Evolutionary conservation across 1,139 yeast species (phyloP).

Genomic region (Hyphopichia burtonii): DNA sequence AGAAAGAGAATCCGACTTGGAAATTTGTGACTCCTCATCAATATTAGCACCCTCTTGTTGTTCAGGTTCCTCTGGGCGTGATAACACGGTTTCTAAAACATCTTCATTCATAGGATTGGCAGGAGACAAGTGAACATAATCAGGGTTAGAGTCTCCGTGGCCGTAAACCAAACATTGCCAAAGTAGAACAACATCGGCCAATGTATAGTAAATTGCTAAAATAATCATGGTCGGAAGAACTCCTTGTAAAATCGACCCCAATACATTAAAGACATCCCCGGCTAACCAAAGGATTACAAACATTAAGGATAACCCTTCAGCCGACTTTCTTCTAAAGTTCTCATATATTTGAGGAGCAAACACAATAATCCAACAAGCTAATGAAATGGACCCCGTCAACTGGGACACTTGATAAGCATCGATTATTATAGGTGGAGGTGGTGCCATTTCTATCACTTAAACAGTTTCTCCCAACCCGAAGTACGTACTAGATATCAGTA

Average conservation of each 20-base stretch:
- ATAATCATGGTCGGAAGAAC: conserved; percentile 91
- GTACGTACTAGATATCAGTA: too few relatives aligned
- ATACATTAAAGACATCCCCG: conserved; percentile 88
- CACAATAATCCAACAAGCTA: conserved; percentile 97
- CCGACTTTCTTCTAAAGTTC: conserved; percentile 75
- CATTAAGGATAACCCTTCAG: conserved; percentile 81
- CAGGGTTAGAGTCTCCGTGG: conserved; percentile 51
- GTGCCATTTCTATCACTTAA: conserved; percentile 37
- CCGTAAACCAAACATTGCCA: conserved; percentile 79
- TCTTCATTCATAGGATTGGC: conserved; percentile 82
- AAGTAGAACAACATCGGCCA: conserved; percentile 81
- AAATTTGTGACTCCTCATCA: conserved; percentile 7
- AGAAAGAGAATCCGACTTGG: conserved; percentile 12
- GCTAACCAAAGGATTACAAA: conserved; percentile 84
- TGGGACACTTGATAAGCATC: conserved; percentile 84
- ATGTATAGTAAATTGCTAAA: conserved; percentile 84
- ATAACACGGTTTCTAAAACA: conserved; percentile 57
- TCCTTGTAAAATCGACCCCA: conserved; percentile 85
- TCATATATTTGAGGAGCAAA: conserved; percentile 97
- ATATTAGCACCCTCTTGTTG: neutral
- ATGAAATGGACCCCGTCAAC: conserved; percentile 85
- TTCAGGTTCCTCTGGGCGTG: conserved; percentile 17
- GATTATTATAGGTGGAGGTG: conserved; percentile 65
- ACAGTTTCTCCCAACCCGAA: neutral
- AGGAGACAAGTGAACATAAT: conserved; percentile 80